Evolutionary conservation across 495 filamentous ascomycete species (phyloP).

Genomic region (Tuber melanosporum): DNA sequence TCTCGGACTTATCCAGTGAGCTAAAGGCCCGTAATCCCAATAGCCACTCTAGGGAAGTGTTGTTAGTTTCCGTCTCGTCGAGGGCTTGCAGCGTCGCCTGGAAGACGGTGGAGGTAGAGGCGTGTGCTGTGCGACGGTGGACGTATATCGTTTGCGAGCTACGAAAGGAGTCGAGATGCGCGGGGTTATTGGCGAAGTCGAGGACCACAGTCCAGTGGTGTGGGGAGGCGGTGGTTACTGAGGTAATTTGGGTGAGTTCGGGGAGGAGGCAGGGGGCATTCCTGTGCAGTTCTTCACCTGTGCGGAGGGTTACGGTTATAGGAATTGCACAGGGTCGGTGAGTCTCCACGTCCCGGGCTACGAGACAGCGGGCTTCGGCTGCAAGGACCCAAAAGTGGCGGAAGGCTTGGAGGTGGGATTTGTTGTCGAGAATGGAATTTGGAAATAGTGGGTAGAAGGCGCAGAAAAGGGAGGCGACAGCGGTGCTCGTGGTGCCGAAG

Average conservation of each 20-base stretch:
- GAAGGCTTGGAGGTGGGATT: constrained; percentile 91
- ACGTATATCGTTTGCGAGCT: constrained; percentile 73
- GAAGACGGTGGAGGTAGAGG: constrained; percentile 64
- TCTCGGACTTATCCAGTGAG: constrained; percentile 67
- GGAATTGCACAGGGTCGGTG: constrained; percentile 69
- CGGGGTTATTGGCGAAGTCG: constrained; percentile 62
- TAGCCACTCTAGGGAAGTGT: constrained; percentile 64
- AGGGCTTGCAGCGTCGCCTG: constrained; percentile 65
- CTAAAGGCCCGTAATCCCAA: constrained; percentile 59
- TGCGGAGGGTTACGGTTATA: constrained; percentile 53
- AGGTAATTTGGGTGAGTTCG: constrained; percentile 61
- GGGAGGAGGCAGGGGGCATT: constrained; percentile 78
- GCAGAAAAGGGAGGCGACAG: constrained; percentile 76
- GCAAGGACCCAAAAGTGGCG: constrained; percentile 96
- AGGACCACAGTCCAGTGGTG: constrained; percentile 83
- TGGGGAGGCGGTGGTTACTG: constrained; percentile 59
- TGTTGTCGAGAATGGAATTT: constrained; percentile 79
- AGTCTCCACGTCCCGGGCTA: constrained; percentile 76
- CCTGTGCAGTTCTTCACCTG: constrained; percentile 46
- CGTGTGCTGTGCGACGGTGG: constrained; percentile 65
- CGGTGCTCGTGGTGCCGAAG: constrained; percentile 80
- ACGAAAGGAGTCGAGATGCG: constrained; percentile 63
- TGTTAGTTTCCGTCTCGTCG: constrained; percentile 45
- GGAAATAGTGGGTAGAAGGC: constrained; percentile 94
- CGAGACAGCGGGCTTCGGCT: constrained; percentile 77